These are phyloP conservation scores for Solanum chiquidenum DNA, from an alignment of 257 asterid genomes.

Conservation along the genomic window DNA sequence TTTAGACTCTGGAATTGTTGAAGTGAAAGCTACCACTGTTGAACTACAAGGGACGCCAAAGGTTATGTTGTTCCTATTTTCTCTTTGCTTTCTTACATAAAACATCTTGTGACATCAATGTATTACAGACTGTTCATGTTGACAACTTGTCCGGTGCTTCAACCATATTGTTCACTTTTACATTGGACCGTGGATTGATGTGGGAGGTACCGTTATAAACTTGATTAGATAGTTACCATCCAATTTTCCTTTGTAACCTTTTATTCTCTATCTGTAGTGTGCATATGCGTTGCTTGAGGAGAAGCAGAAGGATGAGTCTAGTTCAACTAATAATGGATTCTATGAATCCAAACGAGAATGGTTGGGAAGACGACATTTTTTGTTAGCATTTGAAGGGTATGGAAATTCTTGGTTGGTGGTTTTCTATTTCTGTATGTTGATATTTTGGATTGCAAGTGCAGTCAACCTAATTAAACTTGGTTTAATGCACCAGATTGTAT, in stretches of 20 bases:
- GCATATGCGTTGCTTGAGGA: slow-evolving; percentile 78
- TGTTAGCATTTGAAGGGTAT: slow-evolving; percentile 84
- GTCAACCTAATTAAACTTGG: background rate
- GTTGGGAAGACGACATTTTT: slow-evolving; percentile 85
- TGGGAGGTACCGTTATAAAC: slow-evolving; percentile 55
- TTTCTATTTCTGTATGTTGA: background rate
- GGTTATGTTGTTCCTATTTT: slow-evolving; percentile 38
- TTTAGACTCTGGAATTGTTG: slow-evolving; percentile 92
- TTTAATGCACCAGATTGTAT: background rate
- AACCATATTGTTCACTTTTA: slow-evolving; percentile 76
- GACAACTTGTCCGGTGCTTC: slow-evolving; percentile 92
- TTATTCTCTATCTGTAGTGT: slow-evolving; percentile 33
- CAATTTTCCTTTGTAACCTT: background rate
- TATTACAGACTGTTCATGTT: slow-evolving; percentile 85
- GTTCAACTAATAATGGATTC: slow-evolving; percentile 59
- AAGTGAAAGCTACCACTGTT: slow-evolving; percentile 70
- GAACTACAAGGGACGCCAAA: slow-evolving; percentile 72
- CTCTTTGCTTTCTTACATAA: background rate
- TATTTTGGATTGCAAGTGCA: background rate
- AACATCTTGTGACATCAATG: background rate
- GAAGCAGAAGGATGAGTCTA: slow-evolving; percentile 61
- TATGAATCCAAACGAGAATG: slow-evolving; percentile 94
- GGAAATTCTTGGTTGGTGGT: background rate
- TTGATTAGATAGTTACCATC: background rate
- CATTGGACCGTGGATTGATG: slow-evolving; percentile 84